Evolutionary conservation across 1,284 basidiomycete species (phyloP).

Genomic region (Xanthoconium separans): DNA sequence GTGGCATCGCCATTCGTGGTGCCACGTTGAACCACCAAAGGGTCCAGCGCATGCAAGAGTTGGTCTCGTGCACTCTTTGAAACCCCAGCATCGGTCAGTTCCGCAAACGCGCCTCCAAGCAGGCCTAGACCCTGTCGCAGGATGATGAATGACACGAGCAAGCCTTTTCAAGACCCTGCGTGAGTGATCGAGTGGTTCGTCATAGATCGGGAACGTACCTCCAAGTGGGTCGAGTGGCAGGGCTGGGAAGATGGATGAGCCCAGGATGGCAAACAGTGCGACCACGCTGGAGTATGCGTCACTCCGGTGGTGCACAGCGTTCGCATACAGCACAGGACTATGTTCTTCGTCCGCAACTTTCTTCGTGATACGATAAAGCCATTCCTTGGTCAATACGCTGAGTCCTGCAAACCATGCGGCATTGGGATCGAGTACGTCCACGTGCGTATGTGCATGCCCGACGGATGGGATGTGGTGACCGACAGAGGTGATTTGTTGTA

Average conservation of each 20-base stretch:
- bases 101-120: constrained; percentile 71
- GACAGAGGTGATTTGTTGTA: constrained; percentile 55
- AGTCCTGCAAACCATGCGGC: constrained; percentile 94
- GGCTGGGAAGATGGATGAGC: constrained; percentile 82
- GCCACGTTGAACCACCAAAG: constrained; percentile 47
- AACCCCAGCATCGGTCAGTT: constrained; percentile 86
- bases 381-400: constrained; percentile 87
- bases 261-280: constrained; percentile 86
- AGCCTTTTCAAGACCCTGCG: constrained; percentile 42
- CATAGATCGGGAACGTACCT: constrained; percentile 46
- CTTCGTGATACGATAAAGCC: constrained; percentile 86
- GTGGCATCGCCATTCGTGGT: constrained; percentile 10
- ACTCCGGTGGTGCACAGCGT: constrained; percentile 92
- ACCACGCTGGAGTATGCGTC: constrained; percentile 91
- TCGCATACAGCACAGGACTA: constrained; percentile 88
- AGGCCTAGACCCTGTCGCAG: constrained; percentile 80
- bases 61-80: constrained; percentile 53
- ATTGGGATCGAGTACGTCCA: constrained; percentile 80
- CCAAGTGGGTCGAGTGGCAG: constrained; percentile 93
- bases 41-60: constrained; percentile 54
- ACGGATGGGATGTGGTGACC: constrained; percentile 52
- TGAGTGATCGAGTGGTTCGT: constrained; percentile 10
- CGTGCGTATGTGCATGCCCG: constrained; percentile 53
- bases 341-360: constrained; percentile 88
- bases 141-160: constrained; percentile 89